Conservation (phyloP, 164 flowering plant species). For the Aristolochia fimbriata region DNA sequence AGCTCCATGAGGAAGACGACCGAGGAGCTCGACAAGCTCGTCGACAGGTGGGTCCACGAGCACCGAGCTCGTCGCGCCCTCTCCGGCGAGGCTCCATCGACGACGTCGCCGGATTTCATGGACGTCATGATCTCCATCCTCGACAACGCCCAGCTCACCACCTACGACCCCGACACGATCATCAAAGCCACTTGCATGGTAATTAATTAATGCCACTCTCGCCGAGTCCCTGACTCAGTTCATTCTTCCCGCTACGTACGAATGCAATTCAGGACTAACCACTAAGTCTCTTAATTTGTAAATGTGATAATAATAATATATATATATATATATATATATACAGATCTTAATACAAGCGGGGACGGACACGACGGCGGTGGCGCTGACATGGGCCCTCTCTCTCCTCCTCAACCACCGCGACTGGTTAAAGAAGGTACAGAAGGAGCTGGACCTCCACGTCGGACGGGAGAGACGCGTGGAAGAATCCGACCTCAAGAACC, state of each 20-base stretch:
- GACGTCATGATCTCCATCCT: conserved; percentile 5
- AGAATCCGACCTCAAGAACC: conserved; percentile 9
- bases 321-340: too few relatives aligned
- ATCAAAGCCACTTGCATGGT: conserved; percentile 6
- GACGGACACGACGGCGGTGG: conserved; percentile 5
- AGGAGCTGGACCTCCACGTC: conserved; percentile 6
- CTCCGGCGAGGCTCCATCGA: background rate
- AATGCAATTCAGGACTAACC: too few relatives aligned
- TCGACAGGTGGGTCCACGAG: conserved; percentile 1
- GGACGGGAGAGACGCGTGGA: conserved; percentile 4
- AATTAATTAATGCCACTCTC: too few relatives aligned
- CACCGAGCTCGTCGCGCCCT: background rate
- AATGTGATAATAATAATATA: too few relatives aligned
- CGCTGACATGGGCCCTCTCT: conserved; percentile 3
- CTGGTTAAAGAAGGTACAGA: conserved; percentile 2
- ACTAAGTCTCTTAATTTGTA: too few relatives aligned
- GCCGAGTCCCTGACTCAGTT: too few relatives aligned
- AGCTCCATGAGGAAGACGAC: conserved; percentile 1
- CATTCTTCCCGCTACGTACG: too few relatives aligned
- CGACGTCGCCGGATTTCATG: conserved; percentile 5
- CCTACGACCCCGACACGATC: conserved; percentile 6
- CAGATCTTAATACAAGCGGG: background rate
- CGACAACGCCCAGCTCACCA: background rate
- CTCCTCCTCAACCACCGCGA: conserved; percentile 1
- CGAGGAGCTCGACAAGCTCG: conserved; percentile 2